Conservation (phyloP, 176 grass and related monocot species). For the Rhynchospora pubera region DNA sequence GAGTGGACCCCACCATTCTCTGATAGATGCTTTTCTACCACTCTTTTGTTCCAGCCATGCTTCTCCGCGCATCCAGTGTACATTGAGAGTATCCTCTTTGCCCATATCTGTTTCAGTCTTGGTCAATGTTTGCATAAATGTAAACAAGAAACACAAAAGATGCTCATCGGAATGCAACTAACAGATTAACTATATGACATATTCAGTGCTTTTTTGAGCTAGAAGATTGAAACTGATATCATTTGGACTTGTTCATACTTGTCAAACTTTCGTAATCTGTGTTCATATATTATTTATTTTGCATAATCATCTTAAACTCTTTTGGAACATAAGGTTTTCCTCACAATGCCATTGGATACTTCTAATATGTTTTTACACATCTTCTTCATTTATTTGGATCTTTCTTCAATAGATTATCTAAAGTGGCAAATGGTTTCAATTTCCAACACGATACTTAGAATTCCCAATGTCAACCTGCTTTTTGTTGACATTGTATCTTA, state of each 20-base stretch:
- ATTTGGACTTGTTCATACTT: too few species aligned
- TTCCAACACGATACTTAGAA: not conserved
- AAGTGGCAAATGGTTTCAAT: not conserved
- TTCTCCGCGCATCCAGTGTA: slow-evolving; percentile 73
- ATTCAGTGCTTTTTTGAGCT: not conserved
- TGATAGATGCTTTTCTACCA: slow-evolving; percentile 45
- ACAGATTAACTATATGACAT: not conserved
- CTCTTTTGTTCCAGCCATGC: slow-evolving; percentile 59
- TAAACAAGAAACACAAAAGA: not conserved
- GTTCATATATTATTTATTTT: not conserved
- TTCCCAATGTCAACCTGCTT: not conserved
- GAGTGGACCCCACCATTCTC: slow-evolving; percentile 30
- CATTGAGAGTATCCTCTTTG: slow-evolving; percentile 66
- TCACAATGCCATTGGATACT: not conserved
- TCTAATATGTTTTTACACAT: not conserved
- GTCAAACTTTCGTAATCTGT: not conserved
- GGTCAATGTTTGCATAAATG: not conserved
- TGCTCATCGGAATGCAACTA: not conserved
- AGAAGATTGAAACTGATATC: not conserved
- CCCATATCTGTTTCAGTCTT: slow-evolving; percentile 48
- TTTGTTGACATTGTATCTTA: not conserved
- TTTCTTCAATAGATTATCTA: not conserved
- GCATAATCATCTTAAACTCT: not conserved
- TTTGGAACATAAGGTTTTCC: not conserved
- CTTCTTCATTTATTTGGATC: not conserved